Conservation (phyloP, 345 rosid species). For the Murraya paniculata region DNA sequence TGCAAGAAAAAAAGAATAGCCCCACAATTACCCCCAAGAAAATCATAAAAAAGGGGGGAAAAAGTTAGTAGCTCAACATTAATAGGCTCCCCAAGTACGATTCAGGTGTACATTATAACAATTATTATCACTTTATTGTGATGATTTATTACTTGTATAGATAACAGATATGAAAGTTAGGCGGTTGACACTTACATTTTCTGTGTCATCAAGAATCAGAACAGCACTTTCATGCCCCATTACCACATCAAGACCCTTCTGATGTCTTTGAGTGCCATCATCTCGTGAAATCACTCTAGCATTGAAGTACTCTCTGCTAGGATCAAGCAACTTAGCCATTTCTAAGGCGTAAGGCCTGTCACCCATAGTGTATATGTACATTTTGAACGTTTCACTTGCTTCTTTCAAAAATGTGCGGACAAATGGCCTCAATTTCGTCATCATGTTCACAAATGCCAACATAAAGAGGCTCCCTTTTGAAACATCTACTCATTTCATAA, state of each 20-base stretch:
- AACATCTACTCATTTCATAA: slow-evolving; percentile 42
- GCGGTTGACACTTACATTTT: slow-evolving; percentile 48
- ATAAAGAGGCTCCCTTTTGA: slow-evolving; percentile 69
- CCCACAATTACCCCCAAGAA: background rate
- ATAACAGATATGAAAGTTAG: background rate
- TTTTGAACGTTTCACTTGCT: slow-evolving; percentile 79
- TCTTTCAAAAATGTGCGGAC: slow-evolving; percentile 71
- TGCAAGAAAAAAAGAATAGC: background rate
- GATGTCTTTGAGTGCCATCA: slow-evolving; percentile 83
- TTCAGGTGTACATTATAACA: background rate
- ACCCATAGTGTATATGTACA: slow-evolving; percentile 94
- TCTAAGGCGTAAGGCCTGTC: slow-evolving; percentile 72
- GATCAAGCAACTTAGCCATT: slow-evolving; percentile 92
- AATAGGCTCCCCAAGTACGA: background rate
- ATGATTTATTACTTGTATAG: background rate
- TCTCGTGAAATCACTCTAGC: slow-evolving; percentile 78
- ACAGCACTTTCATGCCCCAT: slow-evolving; percentile 85
- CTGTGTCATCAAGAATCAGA: slow-evolving; percentile 88
- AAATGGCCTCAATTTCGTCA: slow-evolving; percentile 90
- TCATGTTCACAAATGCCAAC: slow-evolving; percentile 69
- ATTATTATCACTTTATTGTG: background rate
- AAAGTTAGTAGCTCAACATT: background rate
- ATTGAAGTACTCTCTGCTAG: slow-evolving; percentile 58
- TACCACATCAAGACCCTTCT: slow-evolving; percentile 83
- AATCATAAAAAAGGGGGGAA: background rate